Conservation (phyloP, 2,329 filamentous ascomycete species). For the Fusarium luffae region DNA sequence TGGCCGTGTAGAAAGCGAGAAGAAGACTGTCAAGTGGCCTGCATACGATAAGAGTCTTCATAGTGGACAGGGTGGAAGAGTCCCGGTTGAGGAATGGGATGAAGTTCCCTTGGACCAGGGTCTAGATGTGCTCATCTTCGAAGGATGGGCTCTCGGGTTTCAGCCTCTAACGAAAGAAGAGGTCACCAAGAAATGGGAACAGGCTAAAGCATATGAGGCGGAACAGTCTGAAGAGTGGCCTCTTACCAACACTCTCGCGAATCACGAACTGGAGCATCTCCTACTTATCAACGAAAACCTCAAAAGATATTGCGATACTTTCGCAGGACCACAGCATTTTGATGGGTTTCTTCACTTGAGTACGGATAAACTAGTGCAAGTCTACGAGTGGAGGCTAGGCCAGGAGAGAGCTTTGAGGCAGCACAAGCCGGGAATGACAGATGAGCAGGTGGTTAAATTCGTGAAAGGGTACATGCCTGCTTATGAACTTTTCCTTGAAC, state of each 20-base stretch:
- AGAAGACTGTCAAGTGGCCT: slow-evolving; percentile 30
- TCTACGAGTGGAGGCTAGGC: slow-evolving; percentile 40
- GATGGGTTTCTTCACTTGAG: slow-evolving; percentile 41
- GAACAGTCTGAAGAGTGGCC: slow-evolving; percentile 11
- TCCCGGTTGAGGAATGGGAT: slow-evolving; percentile 32
- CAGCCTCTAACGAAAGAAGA: slow-evolving; percentile 24
- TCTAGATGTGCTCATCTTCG: slow-evolving; percentile 42
- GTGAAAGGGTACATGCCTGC: slow-evolving; percentile 45
- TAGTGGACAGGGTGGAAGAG: slow-evolving; percentile 35
- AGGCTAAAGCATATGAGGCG: slow-evolving; percentile 2
- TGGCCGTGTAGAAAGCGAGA: background rate
- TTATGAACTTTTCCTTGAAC: slow-evolving; percentile 41
- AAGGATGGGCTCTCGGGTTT: slow-evolving; percentile 44
- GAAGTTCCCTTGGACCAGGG: slow-evolving; percentile 13
- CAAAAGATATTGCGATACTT: slow-evolving; percentile 29
- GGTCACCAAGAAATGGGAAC: slow-evolving; percentile 33
- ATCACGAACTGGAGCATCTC: slow-evolving; percentile 33
- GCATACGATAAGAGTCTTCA: slow-evolving; percentile 43
- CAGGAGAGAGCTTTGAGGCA: slow-evolving; percentile 37
- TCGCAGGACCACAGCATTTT: slow-evolving; percentile 36
- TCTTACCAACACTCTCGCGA: slow-evolving; percentile 28
- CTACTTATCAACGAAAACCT: slow-evolving; percentile 40
- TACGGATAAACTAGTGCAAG: slow-evolving; percentile 36
- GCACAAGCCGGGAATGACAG: slow-evolving; percentile 39
- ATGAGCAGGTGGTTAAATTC: slow-evolving; percentile 39